Conservation (phyloP, 768 basidiomycete species). For the Gymnopilus junonius region DNA sequence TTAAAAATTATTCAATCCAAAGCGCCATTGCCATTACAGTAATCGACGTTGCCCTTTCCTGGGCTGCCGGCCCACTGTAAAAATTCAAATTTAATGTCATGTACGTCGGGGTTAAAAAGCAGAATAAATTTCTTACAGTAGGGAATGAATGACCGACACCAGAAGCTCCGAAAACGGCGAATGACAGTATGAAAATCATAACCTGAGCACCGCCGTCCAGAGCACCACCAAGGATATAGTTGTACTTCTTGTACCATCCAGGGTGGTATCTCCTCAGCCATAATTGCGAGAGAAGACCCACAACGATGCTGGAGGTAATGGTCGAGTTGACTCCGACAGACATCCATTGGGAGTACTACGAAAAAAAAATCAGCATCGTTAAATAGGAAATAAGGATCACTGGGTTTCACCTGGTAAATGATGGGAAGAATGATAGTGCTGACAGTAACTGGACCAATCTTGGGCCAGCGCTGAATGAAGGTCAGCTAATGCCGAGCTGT, state of each 20-base stretch:
- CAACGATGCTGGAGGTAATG: conserved; percentile 47
- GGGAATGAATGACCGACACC: conserved; percentile 56
- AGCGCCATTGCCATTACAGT: conserved; percentile 64
- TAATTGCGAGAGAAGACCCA: conserved; percentile 62
- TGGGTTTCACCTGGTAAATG: conserved; percentile 49
- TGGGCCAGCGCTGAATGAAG: conserved; percentile 52
- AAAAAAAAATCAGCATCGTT: background rate
- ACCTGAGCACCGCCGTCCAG: conserved; percentile 69
- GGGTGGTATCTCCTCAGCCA: conserved; percentile 63
- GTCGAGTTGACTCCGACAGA: conserved; percentile 60
- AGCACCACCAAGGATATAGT: conserved; percentile 70
- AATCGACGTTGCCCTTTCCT: conserved; percentile 53
- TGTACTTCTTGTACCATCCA: conserved; percentile 70
- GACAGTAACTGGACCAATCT: conserved; percentile 54
- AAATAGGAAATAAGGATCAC: background rate
- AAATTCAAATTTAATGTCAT: conserved; percentile 6
- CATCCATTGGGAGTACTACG: conserved; percentile 46
- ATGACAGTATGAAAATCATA: conserved; percentile 66
- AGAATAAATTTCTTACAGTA: conserved; percentile 28
- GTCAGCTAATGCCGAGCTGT: background rate
- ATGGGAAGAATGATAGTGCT: conserved; percentile 58
- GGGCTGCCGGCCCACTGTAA: conserved; percentile 61
- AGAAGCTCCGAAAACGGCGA: conserved; percentile 66
- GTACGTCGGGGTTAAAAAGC: background rate
- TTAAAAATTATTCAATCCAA: conserved; percentile 34